Conservation (phyloP, 306 rosid species). For the Senna tora region DNA sequence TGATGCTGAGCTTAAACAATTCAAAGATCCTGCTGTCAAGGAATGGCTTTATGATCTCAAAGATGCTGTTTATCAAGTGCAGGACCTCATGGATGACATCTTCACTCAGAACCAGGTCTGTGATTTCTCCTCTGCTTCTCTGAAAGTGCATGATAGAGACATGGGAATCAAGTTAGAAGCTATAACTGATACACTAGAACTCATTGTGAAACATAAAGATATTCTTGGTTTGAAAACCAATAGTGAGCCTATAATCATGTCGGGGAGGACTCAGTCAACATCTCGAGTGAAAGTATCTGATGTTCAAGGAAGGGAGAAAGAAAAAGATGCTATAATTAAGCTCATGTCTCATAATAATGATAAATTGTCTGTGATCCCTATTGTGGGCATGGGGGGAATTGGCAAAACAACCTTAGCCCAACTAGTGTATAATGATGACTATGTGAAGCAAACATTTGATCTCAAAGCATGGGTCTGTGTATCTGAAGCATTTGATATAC, state of each 20-base stretch:
- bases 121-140: background rate
- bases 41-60: conserved; percentile 23
- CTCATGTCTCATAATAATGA: background rate
- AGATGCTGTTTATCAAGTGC: background rate
- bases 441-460: conserved; percentile 11
- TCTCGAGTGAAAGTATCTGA: background rate
- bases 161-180: background rate
- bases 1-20: conserved; percentile 44
- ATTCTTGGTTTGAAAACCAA: background rate
- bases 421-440: background rate
- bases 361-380: background rate
- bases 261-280: background rate
- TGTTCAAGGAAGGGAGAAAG: background rate
- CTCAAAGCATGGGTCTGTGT: background rate
- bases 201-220: background rate
- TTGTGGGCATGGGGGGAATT: conserved; percentile 7
- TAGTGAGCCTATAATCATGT: background rate
- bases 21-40: background rate
- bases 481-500: background rate
- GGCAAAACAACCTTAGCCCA: conserved; percentile 17
- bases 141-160: background rate
- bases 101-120: background rate
- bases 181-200: background rate
- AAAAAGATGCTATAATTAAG: conserved; percentile 4
- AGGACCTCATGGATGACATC: background rate